Percentiles rank a stretch among this genome's conserved stretches.
Evolutionary conservation across 805 yeast genomes (phyloP).

Genomic region (Lipomyces chichibuensis): DNA sequence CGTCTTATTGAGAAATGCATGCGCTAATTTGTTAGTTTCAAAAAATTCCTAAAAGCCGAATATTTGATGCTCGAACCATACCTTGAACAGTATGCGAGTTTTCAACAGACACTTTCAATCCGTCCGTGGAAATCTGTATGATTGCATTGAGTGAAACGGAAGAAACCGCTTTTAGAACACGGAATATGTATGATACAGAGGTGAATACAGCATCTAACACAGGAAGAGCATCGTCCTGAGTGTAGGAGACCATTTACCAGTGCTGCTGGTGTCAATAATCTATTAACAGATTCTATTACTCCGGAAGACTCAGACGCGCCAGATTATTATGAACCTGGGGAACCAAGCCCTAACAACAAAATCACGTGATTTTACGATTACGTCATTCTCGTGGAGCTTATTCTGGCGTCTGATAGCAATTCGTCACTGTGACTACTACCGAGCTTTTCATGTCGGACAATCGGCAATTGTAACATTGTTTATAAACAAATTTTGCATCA

Average conservation of each 20-base stretch:
- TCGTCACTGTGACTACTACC: too few species aligned
- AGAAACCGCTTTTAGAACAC: slow-evolving; percentile 22
- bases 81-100: slow-evolving; percentile 21
- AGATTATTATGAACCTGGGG: too few species aligned
- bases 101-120: slow-evolving; percentile 29
- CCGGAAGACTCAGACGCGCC: background rate
- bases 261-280: background rate
- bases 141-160: slow-evolving; percentile 28
- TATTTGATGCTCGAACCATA: background rate
- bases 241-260: background rate
- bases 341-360: too few species aligned
- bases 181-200: slow-evolving; percentile 29
- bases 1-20: slow-evolving; percentile 21
- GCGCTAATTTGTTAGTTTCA: slow-evolving; percentile 19
- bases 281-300: background rate
- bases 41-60: background rate
- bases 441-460: too few species aligned
- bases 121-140: slow-evolving; percentile 20
- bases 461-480: too few species aligned
- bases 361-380: too few species aligned
- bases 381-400: too few species aligned
- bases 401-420: too few species aligned
- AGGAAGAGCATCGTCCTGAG: slow-evolving; percentile 7
- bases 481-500: too few species aligned
- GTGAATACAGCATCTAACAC: slow-evolving; percentile 31